These are phyloP conservation scores for Mucor irregularis DNA, from an alignment of 371 early-diverging fungal species.

Conservation along the genomic window DNA sequence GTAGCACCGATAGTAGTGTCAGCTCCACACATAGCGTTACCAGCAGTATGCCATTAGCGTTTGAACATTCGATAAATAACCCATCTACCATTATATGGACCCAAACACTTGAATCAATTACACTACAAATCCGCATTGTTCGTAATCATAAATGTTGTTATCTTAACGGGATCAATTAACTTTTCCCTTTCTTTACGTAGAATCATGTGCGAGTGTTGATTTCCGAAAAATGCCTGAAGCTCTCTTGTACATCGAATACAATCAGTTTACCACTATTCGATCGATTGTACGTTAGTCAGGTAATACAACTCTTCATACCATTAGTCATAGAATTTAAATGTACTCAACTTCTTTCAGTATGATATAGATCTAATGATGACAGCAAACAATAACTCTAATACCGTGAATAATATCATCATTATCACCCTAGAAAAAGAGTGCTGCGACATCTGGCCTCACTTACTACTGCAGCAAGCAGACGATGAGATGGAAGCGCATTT, in stretches of 20 bases:
- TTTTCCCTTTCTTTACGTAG: background rate
- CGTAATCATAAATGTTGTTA: background rate
- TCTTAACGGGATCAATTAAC: background rate
- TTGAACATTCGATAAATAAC: background rate
- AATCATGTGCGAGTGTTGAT: constrained; percentile 4
- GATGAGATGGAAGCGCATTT: constrained; percentile 1
- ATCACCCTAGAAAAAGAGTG: constrained; percentile 17
- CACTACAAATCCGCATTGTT: constrained; percentile 15
- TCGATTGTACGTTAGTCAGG: background rate
- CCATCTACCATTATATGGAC: constrained; percentile 19
- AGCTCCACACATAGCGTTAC: background rate
- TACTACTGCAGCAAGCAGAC: constrained; percentile 17
- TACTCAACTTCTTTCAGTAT: background rate
- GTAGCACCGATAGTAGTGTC: background rate
- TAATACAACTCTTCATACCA: background rate
- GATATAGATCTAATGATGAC: constrained; percentile 9
- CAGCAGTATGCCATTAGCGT: no score
- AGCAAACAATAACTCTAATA: background rate
- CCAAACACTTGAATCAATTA: constrained; percentile 22
- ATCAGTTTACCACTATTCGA: constrained; percentile 12
- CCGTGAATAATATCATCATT: background rate
- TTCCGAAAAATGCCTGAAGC: constrained; percentile 3
- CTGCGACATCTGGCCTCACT: constrained; percentile 11
- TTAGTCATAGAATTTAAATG: background rate
- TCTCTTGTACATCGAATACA: background rate